Conservation (phyloP, 2,329 filamentous ascomycete species). For the Apiospora marii region DNA sequence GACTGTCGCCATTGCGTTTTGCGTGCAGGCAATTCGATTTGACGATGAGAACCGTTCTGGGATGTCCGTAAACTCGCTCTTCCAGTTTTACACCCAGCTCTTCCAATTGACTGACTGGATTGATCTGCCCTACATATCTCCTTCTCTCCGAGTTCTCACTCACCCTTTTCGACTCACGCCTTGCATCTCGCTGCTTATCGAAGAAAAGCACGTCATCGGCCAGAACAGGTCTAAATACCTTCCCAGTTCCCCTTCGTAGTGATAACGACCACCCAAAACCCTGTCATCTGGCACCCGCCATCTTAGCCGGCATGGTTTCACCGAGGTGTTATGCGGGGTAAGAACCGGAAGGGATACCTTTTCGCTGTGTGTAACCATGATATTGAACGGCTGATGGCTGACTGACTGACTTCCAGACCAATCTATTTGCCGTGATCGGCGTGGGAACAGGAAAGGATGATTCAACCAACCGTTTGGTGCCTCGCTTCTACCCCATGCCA, state of each 20-base stretch:
- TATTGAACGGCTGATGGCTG: background rate
- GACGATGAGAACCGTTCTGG: background rate
- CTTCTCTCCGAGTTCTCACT: background rate
- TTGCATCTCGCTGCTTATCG: background rate
- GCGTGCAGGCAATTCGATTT: background rate
- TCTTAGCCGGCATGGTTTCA: constrained; percentile 14
- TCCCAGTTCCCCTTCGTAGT: background rate
- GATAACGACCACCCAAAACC: background rate
- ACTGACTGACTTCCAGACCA: background rate
- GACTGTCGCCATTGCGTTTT: constrained; percentile 36
- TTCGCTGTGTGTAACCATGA: background rate
- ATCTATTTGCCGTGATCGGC: constrained; percentile 1
- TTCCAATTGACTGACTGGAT: background rate
- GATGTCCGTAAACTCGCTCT: background rate
- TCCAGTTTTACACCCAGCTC: background rate
- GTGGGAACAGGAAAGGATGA: constrained; percentile 13
- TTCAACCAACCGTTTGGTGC: background rate
- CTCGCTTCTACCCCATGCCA: background rate
- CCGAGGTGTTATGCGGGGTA: constrained; percentile 33
- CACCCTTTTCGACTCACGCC: background rate
- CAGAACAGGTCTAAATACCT: background rate
- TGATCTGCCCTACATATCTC: background rate
- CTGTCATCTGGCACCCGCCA: background rate
- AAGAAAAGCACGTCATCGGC: constrained; percentile 15
- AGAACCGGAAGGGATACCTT: constrained; percentile 26